Evolutionary conservation across 192 early-diverging fungal genomes (phyloP), one percentile per base, ranked within the genome.

Genomic region (Backusella tuberculispora): DNA sequence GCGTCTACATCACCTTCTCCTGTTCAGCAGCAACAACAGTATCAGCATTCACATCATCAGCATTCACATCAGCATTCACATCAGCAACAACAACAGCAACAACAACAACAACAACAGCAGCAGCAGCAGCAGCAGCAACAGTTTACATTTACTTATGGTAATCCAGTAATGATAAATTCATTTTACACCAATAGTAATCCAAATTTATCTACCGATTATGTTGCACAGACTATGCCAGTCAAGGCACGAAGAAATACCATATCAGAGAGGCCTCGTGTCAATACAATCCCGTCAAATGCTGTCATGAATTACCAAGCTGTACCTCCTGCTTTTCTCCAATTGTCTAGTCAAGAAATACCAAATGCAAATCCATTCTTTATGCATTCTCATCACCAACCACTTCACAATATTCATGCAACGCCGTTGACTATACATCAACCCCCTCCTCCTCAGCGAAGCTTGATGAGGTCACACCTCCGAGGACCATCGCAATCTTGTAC

Each of bases 231-330:
- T 24, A 60, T 24, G 21, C 19, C 68, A 69, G 44, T 47, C 42
- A 69, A 69, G 26, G 42, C 68, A 24, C 38, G 68, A 34, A 44
- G 68, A 69, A 69, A 69, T 69, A 69, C 68, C 8, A 69, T 69
- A 45, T 69, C 68, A 12, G 40, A 69, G n/a, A 69, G 68, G 15
- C 68, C 68, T 60, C 53, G 53, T 60, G 53, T 60, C 24, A 60
- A 24, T 60, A 12, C 53, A 26, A 26, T 60, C 53, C 10, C 53
- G 12, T 29, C 64, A 66, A 38, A 66, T 40, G 37, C 4, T 66
- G 64, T 17, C 26, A 66, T 66, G 64, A 60, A 60, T 60, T 66
- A 34, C 29, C 26, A 14, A 6, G 2, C 42, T 47, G 68, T 69
- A n/a, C 68, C 68, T 17, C 68, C 42, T 47, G 43, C 68, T 15